Evolutionary conservation across 805 yeast genomes (phyloP).

Genomic region (Priceomyces carsonii): DNA sequence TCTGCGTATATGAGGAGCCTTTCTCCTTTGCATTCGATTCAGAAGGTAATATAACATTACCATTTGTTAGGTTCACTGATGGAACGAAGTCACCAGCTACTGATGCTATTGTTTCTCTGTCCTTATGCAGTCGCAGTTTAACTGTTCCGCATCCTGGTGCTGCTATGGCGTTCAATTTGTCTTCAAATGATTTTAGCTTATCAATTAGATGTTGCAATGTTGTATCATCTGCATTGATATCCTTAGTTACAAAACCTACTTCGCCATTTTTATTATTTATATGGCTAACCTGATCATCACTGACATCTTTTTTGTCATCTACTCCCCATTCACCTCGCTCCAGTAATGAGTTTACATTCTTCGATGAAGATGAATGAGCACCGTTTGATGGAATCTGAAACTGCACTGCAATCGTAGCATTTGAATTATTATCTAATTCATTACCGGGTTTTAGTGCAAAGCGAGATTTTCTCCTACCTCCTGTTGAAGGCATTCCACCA

Average conservation of each 20-base stretch:
- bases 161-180: slow-evolving; percentile 11
- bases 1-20: too few species aligned
- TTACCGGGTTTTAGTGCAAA: too few species aligned
- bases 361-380: too few species aligned
- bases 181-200: slow-evolving; percentile 23
- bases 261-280: not conserved
- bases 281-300: not conserved
- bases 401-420: too few species aligned
- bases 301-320: too few species aligned
- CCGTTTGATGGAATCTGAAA: too few species aligned
- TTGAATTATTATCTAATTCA: too few species aligned
- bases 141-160: too few species aligned
- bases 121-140: too few species aligned
- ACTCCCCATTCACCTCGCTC: too few species aligned
- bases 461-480: slow-evolving; percentile 9
- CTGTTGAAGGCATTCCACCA: slow-evolving; percentile 10
- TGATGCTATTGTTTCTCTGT: slow-evolving; percentile 2
- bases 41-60: not conserved
- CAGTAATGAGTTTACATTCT: too few species aligned
- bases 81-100: slow-evolving; percentile 1
- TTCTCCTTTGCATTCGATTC: slow-evolving; percentile 1
- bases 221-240: slow-evolving; percentile 7
- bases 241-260: not conserved
- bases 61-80: slow-evolving; percentile 4
- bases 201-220: slow-evolving; percentile 19